Percentiles rank a stretch among this genome's conserved stretches.
These are phyloP conservation scores for Schwanniomyces occidentalis DNA, from an alignment of 805 yeast genomes.

Conservation along the genomic window DNA sequence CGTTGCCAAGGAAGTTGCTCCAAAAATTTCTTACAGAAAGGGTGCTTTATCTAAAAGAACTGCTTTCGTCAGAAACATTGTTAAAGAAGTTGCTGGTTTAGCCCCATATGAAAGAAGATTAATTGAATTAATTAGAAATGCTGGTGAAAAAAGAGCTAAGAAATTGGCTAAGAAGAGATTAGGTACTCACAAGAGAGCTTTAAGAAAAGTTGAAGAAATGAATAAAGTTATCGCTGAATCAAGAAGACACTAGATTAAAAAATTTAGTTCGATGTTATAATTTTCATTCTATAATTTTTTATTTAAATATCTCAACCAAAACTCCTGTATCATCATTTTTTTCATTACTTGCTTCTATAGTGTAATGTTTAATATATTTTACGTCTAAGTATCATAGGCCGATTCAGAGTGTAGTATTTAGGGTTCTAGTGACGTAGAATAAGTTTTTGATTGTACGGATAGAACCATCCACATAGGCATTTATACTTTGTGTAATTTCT, in stretches of 20 bases:
- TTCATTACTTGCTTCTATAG: slow-evolving; percentile 3
- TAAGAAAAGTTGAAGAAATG: slow-evolving; percentile 99
- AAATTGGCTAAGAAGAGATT: slow-evolving; percentile 99
- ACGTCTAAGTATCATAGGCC: slow-evolving; percentile 4
- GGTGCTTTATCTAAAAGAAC: slow-evolving; percentile 96
- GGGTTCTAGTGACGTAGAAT: too few relatives aligned
- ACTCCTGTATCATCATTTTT: slow-evolving; percentile 9
- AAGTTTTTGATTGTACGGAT: too few relatives aligned
- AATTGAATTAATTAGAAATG: slow-evolving; percentile 98
- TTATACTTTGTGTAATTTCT: too few relatives aligned
- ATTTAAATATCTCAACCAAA: slow-evolving; percentile 3
- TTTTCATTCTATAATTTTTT: slow-evolving; percentile 4
- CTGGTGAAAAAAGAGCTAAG: slow-evolving; percentile 99
- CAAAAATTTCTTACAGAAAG: slow-evolving; percentile 86
- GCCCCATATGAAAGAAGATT: slow-evolving; percentile 99
- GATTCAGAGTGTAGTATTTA: slow-evolving; percentile 1
- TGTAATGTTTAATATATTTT: slow-evolving; percentile 9
- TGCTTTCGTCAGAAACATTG: slow-evolving; percentile 89
- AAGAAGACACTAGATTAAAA: slow-evolving; percentile 73
- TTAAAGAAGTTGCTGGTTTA: slow-evolving; percentile 96
- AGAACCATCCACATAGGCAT: too few relatives aligned
- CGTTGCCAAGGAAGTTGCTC: slow-evolving; percentile 74
- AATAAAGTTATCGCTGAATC: slow-evolving; percentile 93
- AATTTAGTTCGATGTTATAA: slow-evolving; percentile 1
- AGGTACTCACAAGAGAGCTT: slow-evolving; percentile 99